Evolutionary conservation across 2,329 filamentous ascomycete species (phyloP), one percentile per base, ranked within the genome.

Genomic region (Hymenoscyphus fructigenus): DNA sequence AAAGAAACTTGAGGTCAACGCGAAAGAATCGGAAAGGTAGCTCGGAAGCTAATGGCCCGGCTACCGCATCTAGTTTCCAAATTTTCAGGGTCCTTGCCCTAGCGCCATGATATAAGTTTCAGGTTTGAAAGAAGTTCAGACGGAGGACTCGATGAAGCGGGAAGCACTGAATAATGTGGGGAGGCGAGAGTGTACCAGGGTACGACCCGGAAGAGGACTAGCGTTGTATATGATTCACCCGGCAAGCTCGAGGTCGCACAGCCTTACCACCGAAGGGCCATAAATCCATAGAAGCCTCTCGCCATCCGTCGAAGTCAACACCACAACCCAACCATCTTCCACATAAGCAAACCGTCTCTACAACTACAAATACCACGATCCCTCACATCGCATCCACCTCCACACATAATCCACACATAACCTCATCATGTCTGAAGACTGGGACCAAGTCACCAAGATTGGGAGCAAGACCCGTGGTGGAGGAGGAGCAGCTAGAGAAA

Each of bases 361-460:
- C n/a, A 9, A 20, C n/a, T 50, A 23, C 44, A 23, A 50, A 50
- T 26, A 50, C 20, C 20, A 50, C n/a, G 9, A 14, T 14, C 12
- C 10, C 34, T 12, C n/a, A 50, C 9, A 23, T 12, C 5, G 10
- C n/a, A 9, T 26, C n/a, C 10, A 20, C 17, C 3, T 23, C n/a
- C 44, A 23, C 20, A 20, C 10, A 50, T 20, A 15, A 50, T 12
- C 44, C 44, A 50, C 44, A 50, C 36, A 32, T 36, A 41, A 17
- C 10, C 26, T 60, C 26, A 38, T 26, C 26, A 44, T 29, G 53
- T 53, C 47, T 53, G 83, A 86, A 76, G 92, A 96, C 75, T 98
- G 94, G 93, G 91, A 97, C 74, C 79, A 82, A 72, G 88, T 91
- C 73, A 96, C 93, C 81, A 96, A 95, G 85, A 98, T 99, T 77